A percentile compares a stretch with the other conserved stretches of the same genome.
Conservation (phyloP, 768 basidiomycete species). For the Polyporus arcularius region DNA sequence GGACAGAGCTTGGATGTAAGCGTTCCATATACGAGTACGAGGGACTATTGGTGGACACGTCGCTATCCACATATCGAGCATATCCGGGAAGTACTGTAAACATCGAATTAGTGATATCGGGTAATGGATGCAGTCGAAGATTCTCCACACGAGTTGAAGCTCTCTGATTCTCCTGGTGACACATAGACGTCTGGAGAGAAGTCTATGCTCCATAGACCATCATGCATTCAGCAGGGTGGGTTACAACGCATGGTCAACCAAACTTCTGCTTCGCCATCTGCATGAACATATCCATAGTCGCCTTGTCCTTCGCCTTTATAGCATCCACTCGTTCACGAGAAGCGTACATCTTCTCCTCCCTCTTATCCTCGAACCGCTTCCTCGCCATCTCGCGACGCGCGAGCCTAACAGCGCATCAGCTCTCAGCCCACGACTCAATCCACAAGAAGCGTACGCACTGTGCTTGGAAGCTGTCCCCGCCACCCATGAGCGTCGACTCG, state of each 20-base stretch:
- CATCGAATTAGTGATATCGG: not conserved
- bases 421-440: not conserved
- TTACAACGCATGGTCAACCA: slow-evolving; percentile 46
- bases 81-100: too few species aligned
- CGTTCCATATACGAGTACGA: too few species aligned
- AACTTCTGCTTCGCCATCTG: slow-evolving; percentile 87
- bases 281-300: slow-evolving; percentile 97
- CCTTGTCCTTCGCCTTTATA: slow-evolving; percentile 79
- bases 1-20: slow-evolving; percentile 24
- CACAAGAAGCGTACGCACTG: slow-evolving; percentile 44
- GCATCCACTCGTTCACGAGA: slow-evolving; percentile 63
- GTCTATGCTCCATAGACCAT: too few species aligned
- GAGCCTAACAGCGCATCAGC: slow-evolving; percentile 46
- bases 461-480: slow-evolving; percentile 78
- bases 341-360: slow-evolving; percentile 52
- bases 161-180: too few species aligned
- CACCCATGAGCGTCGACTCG: slow-evolving; percentile 79
- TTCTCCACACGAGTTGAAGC: too few species aligned
- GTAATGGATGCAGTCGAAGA: not conserved
- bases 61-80: not conserved
- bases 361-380: slow-evolving; percentile 59
- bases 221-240: too few species aligned
- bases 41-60: not conserved
- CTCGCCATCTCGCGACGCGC: slow-evolving; percentile 75
- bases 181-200: too few species aligned